Base-by-base conservation (phyloP, 2,329 filamentous ascomycete genomes). In the Botrytis aclada region DNA sequence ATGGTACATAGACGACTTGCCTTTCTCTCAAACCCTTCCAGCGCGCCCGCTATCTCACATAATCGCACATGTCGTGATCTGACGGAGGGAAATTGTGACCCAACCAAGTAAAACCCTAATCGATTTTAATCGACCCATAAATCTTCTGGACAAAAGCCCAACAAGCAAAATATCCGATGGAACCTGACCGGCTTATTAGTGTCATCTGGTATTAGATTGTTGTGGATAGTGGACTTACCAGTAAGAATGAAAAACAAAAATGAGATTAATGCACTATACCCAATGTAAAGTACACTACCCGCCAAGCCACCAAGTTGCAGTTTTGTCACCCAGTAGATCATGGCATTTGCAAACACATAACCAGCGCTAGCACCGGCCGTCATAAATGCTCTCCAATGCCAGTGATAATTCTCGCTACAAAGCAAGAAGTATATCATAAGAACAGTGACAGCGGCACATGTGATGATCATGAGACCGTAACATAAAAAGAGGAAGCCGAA, bases 401-500 rank as follows among this genome's bases (percentile, higher is more conserved):
- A 99, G 82, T 97, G 93, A 84, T 99, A 99, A 83, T 99, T 96
- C 84, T 99, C 96, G 0, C 93, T 91, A 81, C 95, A 98, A 22
- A 99, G 89, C 78, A 99, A 82, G 85, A 98, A 98, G 84, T 99
- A 99, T 0, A 98, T 93, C 87, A 98, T 91, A 29, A 99, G 85
- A 14, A 98, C 91, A 0, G 96, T 98, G 58, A 97, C 95, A 0
- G 95, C 92, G 0, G 95, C 95, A 74, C 92, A 94, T 1, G 96
- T 98, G 78, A 97, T 92, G 78, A 98, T 94, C 94, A 99, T 98
- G 67, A 99, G 88, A 18, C 93, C 95, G 80, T 97, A 99, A 86
- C 95, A 98, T 72, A 99, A 88, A 86, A 99, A 99, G 51, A 99
- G 86, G 87, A 99, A 99, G 34, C 96, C 96, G 80, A 99, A 99